Conservation (phyloP, 148 eudicot genomes). For the Amaranthus cruentus region DNA sequence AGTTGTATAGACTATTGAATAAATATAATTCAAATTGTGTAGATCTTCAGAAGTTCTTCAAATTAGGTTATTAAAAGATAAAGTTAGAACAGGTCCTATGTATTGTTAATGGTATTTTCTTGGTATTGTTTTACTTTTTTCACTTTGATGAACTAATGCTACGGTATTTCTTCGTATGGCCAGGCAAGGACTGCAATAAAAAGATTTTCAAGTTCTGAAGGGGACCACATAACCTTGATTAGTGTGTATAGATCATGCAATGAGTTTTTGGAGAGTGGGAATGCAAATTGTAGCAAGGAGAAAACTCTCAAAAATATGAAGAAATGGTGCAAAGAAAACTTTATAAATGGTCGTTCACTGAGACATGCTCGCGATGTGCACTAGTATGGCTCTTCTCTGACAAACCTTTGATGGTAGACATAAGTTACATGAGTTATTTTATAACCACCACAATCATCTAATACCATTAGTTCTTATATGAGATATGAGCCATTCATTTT, state of each 20-base stretch:
- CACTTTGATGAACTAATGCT: not conserved
- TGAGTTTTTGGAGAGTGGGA: conserved; percentile 65
- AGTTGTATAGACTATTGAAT: not conserved
- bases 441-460: too few relatives aligned
- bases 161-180: conserved; percentile 17
- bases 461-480: too few relatives aligned
- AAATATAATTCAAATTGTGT: not conserved
- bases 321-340: conserved; percentile 92
- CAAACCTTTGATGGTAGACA: not conserved
- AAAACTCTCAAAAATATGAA: conserved; percentile 60
- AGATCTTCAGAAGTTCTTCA: not conserved
- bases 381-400: conserved; percentile 41
- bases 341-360: conserved; percentile 72
- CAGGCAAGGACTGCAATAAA: conserved; percentile 67
- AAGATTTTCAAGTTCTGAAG: conserved; percentile 71
- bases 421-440: not conserved
- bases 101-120: not conserved
- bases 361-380: conserved; percentile 87
- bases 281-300: conserved; percentile 38
- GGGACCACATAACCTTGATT: conserved; percentile 80
- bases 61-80: not conserved
- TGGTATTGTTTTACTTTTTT: not conserved
- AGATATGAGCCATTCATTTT: too few relatives aligned
- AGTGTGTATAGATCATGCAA: conserved; percentile 67
- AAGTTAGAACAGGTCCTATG: not conserved